Evolutionary conservation across 2,329 filamentous ascomycete species (phyloP).

Genomic region (Talaromyces sp.): DNA sequence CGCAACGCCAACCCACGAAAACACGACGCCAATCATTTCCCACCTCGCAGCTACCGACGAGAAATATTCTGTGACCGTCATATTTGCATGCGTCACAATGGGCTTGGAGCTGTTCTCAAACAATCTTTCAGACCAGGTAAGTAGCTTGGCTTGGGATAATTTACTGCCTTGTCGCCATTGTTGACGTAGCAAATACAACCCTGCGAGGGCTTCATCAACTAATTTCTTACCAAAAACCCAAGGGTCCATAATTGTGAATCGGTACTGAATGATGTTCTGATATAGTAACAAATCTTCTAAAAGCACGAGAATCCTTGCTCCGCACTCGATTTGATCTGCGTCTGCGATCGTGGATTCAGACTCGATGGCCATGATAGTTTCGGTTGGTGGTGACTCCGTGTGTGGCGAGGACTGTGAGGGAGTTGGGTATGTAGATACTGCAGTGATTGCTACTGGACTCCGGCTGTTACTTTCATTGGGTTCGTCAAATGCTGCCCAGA

Average conservation of each 20-base stretch:
- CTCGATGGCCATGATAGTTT: constrained; percentile 1
- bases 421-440: not conserved
- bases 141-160: constrained; percentile 11
- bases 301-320: constrained; percentile 11
- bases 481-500: constrained; percentile 22
- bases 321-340: constrained; percentile 15
- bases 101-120: constrained; percentile 21
- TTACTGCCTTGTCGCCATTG: constrained; percentile 14
- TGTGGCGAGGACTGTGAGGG: not conserved
- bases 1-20: constrained; percentile 19
- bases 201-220: constrained; percentile 5
- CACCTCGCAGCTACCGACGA: constrained; percentile 17
- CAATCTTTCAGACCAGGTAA: constrained; percentile 19
- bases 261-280: constrained; percentile 1
- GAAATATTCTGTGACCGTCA: constrained; percentile 21
- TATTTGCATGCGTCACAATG: constrained; percentile 14
- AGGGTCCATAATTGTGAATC: constrained; percentile 7
- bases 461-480: constrained; percentile 10
- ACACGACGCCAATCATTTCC: constrained; percentile 22
- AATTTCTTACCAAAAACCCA: constrained; percentile 13
- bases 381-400: not conserved
- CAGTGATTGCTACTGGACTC: not conserved
- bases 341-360: not conserved
- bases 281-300: constrained; percentile 15
- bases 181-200: constrained; percentile 1